phyloP scores from a whole-genome alignment of 2,329 filamentous ascomycete genomes.

The Trichoderma sp. region DNA sequence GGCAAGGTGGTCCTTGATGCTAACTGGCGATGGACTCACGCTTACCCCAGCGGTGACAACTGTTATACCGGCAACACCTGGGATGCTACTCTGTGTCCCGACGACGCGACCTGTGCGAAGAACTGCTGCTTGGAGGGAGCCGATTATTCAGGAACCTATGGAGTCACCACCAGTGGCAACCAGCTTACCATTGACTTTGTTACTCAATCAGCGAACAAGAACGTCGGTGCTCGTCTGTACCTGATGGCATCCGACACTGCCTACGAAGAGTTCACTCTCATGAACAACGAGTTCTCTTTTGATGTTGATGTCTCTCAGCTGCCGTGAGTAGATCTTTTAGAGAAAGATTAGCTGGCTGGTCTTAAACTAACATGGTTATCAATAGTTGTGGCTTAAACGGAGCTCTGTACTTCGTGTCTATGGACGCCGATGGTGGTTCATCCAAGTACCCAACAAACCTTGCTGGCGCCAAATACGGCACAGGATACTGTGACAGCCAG shows the following conservation, averaged over 20 bases:
- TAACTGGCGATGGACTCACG: conserved; percentile 66
- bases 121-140: conserved; percentile 60
- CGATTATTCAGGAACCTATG: conserved; percentile 56
- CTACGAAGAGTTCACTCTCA: conserved; percentile 68
- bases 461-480: conserved; percentile 63
- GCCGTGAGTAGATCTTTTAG: conserved; percentile 3
- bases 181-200: conserved; percentile 61
- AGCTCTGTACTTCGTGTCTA: conserved; percentile 68
- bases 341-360: neutral
- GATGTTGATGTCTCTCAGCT: conserved; percentile 67
- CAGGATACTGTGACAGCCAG: conserved; percentile 58
- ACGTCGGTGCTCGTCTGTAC: conserved; percentile 63
- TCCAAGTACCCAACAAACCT: conserved; percentile 55
- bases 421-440: conserved; percentile 62
- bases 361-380: conserved; percentile 36
- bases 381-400: conserved; percentile 71
- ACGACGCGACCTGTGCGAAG: conserved; percentile 49
- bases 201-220: conserved; percentile 52
- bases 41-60: conserved; percentile 51
- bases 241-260: conserved; percentile 63
- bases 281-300: conserved; percentile 72
- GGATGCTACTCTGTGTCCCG: conserved; percentile 48
- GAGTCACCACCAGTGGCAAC: conserved; percentile 56
- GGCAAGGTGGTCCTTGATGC: conserved; percentile 60
- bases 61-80: conserved; percentile 60